phyloP scores from a whole-genome alignment of 805 yeast species.

The Lipomyces japonicus region DNA sequence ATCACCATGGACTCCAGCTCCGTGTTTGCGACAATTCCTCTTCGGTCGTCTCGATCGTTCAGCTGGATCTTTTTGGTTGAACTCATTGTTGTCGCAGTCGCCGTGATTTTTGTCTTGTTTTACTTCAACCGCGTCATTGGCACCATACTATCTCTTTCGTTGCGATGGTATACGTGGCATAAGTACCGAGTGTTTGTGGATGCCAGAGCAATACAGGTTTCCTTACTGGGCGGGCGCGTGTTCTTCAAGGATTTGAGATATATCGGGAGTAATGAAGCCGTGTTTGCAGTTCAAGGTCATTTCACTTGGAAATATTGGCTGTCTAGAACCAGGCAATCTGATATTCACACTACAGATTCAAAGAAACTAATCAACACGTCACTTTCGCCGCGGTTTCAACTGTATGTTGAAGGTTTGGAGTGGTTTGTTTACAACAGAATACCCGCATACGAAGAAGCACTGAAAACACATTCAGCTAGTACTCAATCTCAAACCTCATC shows the following conservation, averaged over 20 bases:
- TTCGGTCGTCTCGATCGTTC: slow-evolving; percentile 31
- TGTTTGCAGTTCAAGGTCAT: slow-evolving; percentile 65
- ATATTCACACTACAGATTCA: slow-evolving; percentile 21
- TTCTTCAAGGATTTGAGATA: slow-evolving; percentile 71
- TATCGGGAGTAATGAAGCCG: slow-evolving; percentile 67
- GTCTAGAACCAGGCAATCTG: slow-evolving; percentile 38
- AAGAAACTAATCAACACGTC: slow-evolving; percentile 40
- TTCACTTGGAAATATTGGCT: slow-evolving; percentile 94
- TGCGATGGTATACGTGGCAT: slow-evolving; percentile 63
- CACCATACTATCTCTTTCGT: slow-evolving; percentile 47
- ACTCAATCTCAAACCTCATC: background rate
- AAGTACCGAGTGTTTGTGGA: slow-evolving; percentile 54
- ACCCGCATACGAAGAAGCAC: slow-evolving; percentile 65
- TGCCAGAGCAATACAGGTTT: slow-evolving; percentile 69
- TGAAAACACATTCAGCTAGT: slow-evolving; percentile 38
- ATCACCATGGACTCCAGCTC: slow-evolving; percentile 20
- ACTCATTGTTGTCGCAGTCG: slow-evolving; percentile 67
- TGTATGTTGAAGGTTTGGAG: slow-evolving; percentile 74
- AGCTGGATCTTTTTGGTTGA: slow-evolving; percentile 78
- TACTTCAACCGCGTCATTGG: slow-evolving; percentile 74
- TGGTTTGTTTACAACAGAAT: slow-evolving; percentile 78
- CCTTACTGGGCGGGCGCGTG: slow-evolving; percentile 78
- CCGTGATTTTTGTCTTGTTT: slow-evolving; percentile 63
- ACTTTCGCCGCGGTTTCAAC: slow-evolving; percentile 53
- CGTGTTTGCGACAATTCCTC: slow-evolving; percentile 22